Evolutionary conservation across 177 flowering plant genomes (phyloP).

Genomic region (Vitis hybrid): DNA sequence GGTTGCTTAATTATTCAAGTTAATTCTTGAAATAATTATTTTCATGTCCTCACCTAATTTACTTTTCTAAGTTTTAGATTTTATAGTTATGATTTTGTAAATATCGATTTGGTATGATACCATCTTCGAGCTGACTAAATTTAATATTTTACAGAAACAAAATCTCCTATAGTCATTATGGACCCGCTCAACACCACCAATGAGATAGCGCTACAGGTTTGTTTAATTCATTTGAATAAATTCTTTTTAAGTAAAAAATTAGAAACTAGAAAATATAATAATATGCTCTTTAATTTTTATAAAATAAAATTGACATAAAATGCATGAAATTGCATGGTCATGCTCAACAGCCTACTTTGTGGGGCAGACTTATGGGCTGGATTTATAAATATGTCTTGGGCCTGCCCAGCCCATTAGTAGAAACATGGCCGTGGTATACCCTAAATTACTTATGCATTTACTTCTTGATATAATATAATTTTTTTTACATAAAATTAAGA

Average conservation of each 20-base stretch:
- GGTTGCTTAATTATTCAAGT: neutral
- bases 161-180: constrained; percentile 22
- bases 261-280: no score
- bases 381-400: no score
- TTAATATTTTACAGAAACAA: constrained; percentile 16
- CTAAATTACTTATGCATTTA: no score
- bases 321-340: no score
- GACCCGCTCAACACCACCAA: constrained; percentile 9
- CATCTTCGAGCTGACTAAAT: neutral
- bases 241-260: neutral
- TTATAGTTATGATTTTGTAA: neutral
- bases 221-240: neutral
- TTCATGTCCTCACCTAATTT: no score
- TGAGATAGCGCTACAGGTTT: constrained; percentile 22
- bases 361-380: neutral
- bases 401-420: no score
- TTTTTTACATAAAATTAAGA: no score
- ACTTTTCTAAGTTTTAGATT: no score
- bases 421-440: no score
- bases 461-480: no score
- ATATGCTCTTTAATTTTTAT: neutral
- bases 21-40: neutral
- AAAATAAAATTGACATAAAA: no score
- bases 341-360: neutral
- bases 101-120: no score